These are phyloP conservation scores for Elongisporangium anandrum DNA, from an alignment of 352 stramenopile species.

Conservation along the genomic window DNA sequence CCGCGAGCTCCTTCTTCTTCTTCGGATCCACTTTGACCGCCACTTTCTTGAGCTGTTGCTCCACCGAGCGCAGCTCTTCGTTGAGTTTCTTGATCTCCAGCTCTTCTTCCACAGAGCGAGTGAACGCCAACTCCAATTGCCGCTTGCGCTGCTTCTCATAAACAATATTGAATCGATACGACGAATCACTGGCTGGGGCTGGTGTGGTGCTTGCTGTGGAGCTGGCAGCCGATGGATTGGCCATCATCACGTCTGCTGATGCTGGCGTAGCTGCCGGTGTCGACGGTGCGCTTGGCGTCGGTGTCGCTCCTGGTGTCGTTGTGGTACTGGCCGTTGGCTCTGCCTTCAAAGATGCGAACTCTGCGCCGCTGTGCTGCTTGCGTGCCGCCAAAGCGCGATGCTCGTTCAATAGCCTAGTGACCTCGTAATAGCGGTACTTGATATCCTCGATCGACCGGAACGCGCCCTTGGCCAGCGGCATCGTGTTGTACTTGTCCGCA, in stretches of 20 bases:
- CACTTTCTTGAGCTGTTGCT: slow-evolving; percentile 69
- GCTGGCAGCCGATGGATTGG: neutral
- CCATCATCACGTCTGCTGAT: neutral
- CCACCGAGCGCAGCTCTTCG: slow-evolving; percentile 48
- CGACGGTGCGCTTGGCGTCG: neutral
- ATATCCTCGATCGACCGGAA: slow-evolving; percentile 54
- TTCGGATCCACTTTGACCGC: slow-evolving; percentile 55
- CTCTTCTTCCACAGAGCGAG: slow-evolving; percentile 60
- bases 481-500: slow-evolving; percentile 50
- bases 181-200: slow-evolving; percentile 14
- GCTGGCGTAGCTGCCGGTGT: slow-evolving; percentile 5
- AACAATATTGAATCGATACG: slow-evolving; percentile 52
- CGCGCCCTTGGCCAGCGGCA: slow-evolving; percentile 25
- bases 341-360: too few relatives aligned
- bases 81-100: slow-evolving; percentile 53
- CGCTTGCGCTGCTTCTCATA: slow-evolving; percentile 76
- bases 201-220: slow-evolving; percentile 4
- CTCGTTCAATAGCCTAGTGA: slow-evolving; percentile 36
- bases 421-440: slow-evolving; percentile 73
- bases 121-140: slow-evolving; percentile 58
- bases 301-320: neutral
- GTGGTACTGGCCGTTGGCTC: neutral
- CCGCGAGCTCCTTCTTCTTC: slow-evolving; percentile 52
- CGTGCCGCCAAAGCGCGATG: slow-evolving; percentile 22
- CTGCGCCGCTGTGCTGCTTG: slow-evolving; percentile 2